A percentile compares a stretch with the other conserved stretches of the same genome.
These are phyloP conservation scores for Xylaria curta DNA, from an alignment of 495 filamentous ascomycete genomes.

Conservation along the genomic window DNA sequence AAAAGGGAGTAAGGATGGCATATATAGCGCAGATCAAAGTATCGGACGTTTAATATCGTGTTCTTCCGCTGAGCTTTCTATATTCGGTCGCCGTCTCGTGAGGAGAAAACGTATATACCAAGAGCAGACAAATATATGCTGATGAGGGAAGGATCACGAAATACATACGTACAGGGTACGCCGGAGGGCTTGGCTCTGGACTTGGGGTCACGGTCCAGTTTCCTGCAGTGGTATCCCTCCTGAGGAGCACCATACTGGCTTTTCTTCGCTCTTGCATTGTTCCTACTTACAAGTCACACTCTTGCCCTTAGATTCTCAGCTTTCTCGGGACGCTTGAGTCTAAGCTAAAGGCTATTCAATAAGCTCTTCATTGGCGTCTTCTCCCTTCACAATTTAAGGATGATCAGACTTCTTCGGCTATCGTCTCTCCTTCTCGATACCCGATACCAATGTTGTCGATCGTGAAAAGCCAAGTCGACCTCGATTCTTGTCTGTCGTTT, in stretches of 20 bases:
- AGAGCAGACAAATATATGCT: background rate
- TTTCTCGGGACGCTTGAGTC: background rate
- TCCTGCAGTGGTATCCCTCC: slow-evolving; percentile 17
- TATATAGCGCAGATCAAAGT: background rate
- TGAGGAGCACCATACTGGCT: background rate
- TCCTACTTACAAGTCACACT: background rate
- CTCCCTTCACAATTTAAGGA: background rate
- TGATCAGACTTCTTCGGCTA: background rate
- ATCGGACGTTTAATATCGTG: background rate
- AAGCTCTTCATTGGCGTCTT: background rate
- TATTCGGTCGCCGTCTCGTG: background rate
- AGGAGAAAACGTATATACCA: background rate
- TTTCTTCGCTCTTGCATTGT: background rate
- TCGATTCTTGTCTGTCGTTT: background rate
- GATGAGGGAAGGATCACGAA: background rate
- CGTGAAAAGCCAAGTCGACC: background rate
- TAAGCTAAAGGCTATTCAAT: background rate
- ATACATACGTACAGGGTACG: slow-evolving; percentile 15
- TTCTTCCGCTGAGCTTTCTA: background rate
- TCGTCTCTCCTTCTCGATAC: background rate
- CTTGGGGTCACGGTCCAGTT: slow-evolving; percentile 23
- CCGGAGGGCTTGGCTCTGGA: background rate
- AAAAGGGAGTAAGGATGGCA: background rate
- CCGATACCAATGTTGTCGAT: background rate
- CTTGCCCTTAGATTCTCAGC: background rate